Evolutionary conservation across 768 basidiomycete genomes (phyloP).

Genomic region (Agrocybe praecox): DNA sequence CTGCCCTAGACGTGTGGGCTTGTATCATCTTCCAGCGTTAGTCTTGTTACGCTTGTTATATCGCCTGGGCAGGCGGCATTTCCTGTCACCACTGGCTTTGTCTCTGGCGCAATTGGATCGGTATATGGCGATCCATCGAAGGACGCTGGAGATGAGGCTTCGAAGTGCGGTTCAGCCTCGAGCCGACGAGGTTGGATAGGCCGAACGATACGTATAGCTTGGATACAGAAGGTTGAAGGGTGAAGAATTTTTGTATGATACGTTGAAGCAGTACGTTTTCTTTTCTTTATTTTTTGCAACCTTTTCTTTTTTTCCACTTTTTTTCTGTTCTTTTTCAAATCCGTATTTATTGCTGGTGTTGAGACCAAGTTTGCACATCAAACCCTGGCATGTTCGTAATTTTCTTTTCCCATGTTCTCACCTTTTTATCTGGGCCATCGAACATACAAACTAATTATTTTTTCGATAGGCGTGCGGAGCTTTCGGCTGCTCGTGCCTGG

Average conservation of each 20-base stretch:
- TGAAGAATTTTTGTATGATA: conserved; percentile 92
- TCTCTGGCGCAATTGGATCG: conserved; percentile 29
- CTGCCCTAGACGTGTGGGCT: conserved; percentile 22
- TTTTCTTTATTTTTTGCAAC: too few species aligned
- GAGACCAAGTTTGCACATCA: too few species aligned
- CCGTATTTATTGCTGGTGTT: too few species aligned
- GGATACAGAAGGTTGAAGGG: conserved; percentile 93
- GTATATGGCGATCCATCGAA: conserved; percentile 79
- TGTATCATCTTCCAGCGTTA: neutral
- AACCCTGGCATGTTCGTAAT: too few species aligned
- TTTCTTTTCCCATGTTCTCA: too few species aligned
- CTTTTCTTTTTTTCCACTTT: conserved; percentile 1
- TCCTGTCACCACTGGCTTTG: conserved; percentile 35
- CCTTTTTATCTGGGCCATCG: too few species aligned
- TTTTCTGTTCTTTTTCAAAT: neutral
- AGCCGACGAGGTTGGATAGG: conserved; percentile 88
- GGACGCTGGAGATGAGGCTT: conserved; percentile 92
- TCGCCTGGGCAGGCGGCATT: neutral
- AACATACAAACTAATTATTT: neutral
- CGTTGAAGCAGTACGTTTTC: conserved; percentile 74
- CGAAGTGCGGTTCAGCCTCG: conserved; percentile 96
- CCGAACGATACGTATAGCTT: conserved; percentile 90
- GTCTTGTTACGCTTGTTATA: neutral
- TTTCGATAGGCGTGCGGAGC: conserved; percentile 44
- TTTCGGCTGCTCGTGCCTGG: conserved; percentile 29